A percentile compares a stretch with the other conserved stretches of the same genome.
These are phyloP conservation scores for Tephrocybe rancida DNA, from an alignment of 768 basidiomycete species.

Conservation along the genomic window DNA sequence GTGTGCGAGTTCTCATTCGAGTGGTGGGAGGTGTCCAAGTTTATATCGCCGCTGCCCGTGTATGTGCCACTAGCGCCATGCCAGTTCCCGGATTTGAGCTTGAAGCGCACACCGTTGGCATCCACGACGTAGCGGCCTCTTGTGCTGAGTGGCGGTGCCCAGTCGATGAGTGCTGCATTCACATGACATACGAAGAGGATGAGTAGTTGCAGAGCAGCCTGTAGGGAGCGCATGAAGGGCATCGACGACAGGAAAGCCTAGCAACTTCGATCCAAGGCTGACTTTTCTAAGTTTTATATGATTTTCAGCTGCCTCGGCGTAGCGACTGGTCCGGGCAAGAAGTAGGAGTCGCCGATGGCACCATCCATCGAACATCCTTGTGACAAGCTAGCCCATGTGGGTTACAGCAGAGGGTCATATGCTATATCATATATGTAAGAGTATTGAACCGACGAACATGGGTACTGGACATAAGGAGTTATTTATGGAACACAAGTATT, in stretches of 20 bases:
- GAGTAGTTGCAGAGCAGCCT: not conserved
- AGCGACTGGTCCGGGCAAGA: not conserved
- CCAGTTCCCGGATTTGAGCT: constrained; percentile 17
- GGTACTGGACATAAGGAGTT: not conserved
- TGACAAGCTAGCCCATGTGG: not conserved
- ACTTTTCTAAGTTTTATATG: not conserved
- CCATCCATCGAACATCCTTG: not conserved
- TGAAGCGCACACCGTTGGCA: constrained; percentile 16
- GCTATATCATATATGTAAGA: not conserved
- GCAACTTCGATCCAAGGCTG: not conserved
- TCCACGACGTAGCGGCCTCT: constrained; percentile 18
- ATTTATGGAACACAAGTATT: not conserved
- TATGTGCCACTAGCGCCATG: constrained; percentile 20
- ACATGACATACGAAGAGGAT: not conserved
- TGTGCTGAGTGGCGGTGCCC: constrained; percentile 18
- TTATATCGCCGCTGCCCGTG: constrained; percentile 16
- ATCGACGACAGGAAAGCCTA: not conserved
- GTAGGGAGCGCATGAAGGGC: not conserved
- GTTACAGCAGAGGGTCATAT: not conserved
- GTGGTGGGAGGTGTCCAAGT: constrained; percentile 14
- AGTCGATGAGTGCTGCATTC: constrained; percentile 5
- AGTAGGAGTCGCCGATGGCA: not conserved
- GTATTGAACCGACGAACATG: not conserved
- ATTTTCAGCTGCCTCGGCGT: not conserved
- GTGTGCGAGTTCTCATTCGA: constrained; percentile 17